These are phyloP conservation scores for Solanum hybrid DNA, from an alignment of 305 asterid genomes.

Conservation along the genomic window DNA sequence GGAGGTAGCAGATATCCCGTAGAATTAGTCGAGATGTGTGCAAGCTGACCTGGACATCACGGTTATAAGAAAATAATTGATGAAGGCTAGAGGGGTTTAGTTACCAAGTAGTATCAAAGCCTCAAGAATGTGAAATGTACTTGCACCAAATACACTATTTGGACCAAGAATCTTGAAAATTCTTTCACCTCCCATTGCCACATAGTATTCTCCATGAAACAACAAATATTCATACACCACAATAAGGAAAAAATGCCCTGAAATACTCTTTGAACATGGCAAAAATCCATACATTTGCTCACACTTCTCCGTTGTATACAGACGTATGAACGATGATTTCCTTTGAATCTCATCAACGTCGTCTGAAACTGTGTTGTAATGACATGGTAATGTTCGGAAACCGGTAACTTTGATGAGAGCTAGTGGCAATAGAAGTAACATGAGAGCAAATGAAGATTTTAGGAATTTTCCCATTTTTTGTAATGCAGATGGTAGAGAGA, in stretches of 20 bases:
- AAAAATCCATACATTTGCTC: slow-evolving; percentile 42
- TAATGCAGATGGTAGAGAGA: background rate
- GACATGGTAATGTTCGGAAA: background rate
- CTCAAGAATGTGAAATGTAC: slow-evolving; percentile 43
- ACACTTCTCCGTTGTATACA: slow-evolving; percentile 17
- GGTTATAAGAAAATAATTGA: background rate
- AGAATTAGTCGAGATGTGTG: background rate
- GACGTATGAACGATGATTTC: slow-evolving; percentile 10
- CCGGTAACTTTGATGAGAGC: background rate
- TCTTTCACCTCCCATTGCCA: slow-evolving; percentile 35
- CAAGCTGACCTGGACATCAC: background rate
- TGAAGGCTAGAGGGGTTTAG: background rate
- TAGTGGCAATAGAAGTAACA: background rate
- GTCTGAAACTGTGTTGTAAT: slow-evolving; percentile 14
- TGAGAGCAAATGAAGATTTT: background rate
- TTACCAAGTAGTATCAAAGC: slow-evolving; percentile 42
- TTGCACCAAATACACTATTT: slow-evolving; percentile 42
- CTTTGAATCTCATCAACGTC: slow-evolving; percentile 3
- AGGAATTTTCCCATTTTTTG: background rate
- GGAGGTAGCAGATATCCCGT: background rate
- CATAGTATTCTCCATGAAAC: slow-evolving; percentile 38
- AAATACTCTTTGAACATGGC: slow-evolving; percentile 31
- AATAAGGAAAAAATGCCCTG: slow-evolving; percentile 38
- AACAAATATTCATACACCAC: slow-evolving; percentile 30
- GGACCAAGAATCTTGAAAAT: slow-evolving; percentile 48